These are phyloP conservation scores for Geranium incanum DNA, from an alignment of 441 rosid species.

Conservation along the genomic window DNA sequence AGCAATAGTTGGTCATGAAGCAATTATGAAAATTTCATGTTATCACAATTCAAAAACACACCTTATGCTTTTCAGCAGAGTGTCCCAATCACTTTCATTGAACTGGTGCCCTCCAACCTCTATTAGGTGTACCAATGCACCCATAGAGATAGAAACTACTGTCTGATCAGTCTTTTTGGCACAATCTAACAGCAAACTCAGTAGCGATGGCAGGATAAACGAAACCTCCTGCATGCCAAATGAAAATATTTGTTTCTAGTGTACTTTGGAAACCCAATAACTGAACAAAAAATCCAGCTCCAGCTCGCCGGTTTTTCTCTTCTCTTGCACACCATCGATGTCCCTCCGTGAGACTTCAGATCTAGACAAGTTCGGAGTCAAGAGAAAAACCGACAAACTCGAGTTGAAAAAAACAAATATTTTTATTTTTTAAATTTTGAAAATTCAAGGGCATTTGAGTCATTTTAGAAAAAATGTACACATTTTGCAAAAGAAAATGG, in stretches of 20 bases:
- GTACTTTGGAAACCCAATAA: conserved; percentile 5
- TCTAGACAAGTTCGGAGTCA: no score
- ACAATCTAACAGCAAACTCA: conserved; percentile 91
- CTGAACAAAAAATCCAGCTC: not conserved
- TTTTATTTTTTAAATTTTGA: no score
- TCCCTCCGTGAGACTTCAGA: no score
- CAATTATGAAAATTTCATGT: conserved; percentile 11
- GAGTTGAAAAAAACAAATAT: no score
- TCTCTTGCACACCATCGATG: no score
- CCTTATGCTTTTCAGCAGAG: conserved; percentile 97
- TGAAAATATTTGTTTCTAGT: not conserved
- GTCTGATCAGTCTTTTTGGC: conserved; percentile 96
- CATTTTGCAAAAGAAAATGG: no score
- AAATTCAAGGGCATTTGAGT: no score
- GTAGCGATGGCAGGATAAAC: conserved; percentile 95
- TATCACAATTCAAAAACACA: conserved; percentile 23
- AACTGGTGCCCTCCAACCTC: conserved; percentile 99
- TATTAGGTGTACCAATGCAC: conserved; percentile 95
- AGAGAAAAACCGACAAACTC: no score
- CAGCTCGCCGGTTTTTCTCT: no score
- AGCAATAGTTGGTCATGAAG: conserved; percentile 15
- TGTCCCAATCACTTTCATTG: conserved; percentile 93
- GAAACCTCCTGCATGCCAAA: conserved; percentile 73
- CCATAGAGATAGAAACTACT: conserved; percentile 92
- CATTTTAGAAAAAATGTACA: no score